These are phyloP conservation scores for Haplosporangium gracile DNA, from an alignment of 192 early-diverging fungal genomes.

Conservation along the genomic window DNA sequence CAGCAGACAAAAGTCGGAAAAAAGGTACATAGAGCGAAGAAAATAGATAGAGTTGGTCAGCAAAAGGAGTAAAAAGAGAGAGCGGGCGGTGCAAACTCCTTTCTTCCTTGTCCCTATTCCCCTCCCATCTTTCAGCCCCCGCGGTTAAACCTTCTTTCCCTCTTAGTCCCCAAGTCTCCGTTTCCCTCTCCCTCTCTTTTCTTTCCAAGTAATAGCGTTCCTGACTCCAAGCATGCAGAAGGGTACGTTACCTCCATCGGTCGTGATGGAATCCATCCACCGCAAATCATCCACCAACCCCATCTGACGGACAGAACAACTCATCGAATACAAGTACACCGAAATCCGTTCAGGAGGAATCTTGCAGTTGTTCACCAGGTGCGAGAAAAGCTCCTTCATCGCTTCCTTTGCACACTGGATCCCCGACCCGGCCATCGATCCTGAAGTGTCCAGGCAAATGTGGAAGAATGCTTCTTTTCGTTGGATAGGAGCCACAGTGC, in stretches of 20 bases:
- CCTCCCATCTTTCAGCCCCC: not conserved
- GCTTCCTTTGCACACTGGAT: conserved; percentile 52
- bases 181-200: not conserved
- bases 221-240: not conserved
- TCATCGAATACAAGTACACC: conserved; percentile 35
- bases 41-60: not conserved
- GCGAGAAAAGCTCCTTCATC: conserved; percentile 40
- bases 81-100: conserved; percentile 19
- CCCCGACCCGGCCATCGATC: conserved; percentile 57
- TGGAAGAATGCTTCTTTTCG: conserved; percentile 44
- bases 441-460: conserved; percentile 53
- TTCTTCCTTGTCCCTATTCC: not conserved
- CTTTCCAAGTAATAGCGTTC: too few species aligned
- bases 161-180: not conserved
- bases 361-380: conserved; percentile 22
- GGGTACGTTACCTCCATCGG: conserved; percentile 50
- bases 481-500: not conserved
- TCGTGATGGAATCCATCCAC: conserved; percentile 30
- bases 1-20: not conserved
- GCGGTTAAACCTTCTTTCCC: not conserved
- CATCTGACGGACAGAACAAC: conserved; percentile 41
- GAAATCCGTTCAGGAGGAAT: conserved; percentile 33
- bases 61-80: not conserved
- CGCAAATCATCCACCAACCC: conserved; percentile 17
- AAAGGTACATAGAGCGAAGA: not conserved